Percentiles rank a stretch among this genome's conserved stretches.
Conservation (phyloP, 2,329 filamentous ascomycete species). For the Pyrenophora graminea region DNA sequence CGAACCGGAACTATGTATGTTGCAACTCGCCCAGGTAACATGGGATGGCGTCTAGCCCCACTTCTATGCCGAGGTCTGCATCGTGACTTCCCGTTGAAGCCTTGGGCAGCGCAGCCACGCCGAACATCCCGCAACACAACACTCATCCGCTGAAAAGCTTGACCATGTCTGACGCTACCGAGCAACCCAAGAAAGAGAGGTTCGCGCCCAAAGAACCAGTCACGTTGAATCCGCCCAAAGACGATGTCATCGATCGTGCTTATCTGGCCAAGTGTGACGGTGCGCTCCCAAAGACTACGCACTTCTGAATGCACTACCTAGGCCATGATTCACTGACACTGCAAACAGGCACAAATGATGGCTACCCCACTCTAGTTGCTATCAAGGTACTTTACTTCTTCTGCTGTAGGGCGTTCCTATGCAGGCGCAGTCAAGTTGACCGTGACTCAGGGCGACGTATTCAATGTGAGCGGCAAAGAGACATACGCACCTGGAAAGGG, state of each 20-base stretch:
- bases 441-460: slow-evolving; percentile 76
- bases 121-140: slow-evolving; percentile 5
- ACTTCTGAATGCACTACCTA: neutral
- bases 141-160: slow-evolving; percentile 1
- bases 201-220: slow-evolving; percentile 82
- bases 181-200: slow-evolving; percentile 52
- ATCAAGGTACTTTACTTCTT: slow-evolving; percentile 54
- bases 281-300: slow-evolving; percentile 50
- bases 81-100: slow-evolving; percentile 7
- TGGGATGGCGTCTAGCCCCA: slow-evolving; percentile 22
- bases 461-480: slow-evolving; percentile 89
- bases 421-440: slow-evolving; percentile 10
- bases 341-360: slow-evolving; percentile 65
- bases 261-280: slow-evolving; percentile 82
- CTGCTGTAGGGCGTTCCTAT: neutral
- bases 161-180: slow-evolving; percentile 41
- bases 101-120: neutral
- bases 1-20: neutral
- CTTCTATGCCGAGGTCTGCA: slow-evolving; percentile 20
- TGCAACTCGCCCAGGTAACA: slow-evolving; percentile 7
- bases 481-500: slow-evolving; percentile 80
- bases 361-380: slow-evolving; percentile 62
- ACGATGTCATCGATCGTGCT: slow-evolving; percentile 80
- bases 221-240: slow-evolving; percentile 79
- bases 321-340: neutral